Base-by-base conservation (phyloP, 2,329 filamentous ascomycete genomes). In the Colletotrichum tofieldiae region DNA sequence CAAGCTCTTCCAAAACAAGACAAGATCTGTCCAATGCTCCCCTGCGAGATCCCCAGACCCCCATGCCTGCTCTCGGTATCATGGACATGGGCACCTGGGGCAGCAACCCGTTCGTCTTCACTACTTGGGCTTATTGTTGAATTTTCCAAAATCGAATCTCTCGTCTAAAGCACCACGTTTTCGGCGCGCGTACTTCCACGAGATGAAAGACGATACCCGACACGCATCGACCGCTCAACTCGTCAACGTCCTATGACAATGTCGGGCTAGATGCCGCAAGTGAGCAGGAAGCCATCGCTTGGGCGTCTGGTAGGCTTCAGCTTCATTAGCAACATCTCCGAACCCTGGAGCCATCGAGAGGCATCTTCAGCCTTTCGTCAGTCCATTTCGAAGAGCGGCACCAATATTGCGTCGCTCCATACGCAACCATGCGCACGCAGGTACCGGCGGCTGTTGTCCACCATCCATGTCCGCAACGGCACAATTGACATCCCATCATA, bases 1-100 rank as follows among this genome's bases (percentile, higher is more conserved):
- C 75, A 77, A 75, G 65, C 73, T 66, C 64, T 74, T 54, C 73
- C 73, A 9, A 59, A 75, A 70, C 16, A 60, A 61, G 67, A 71
- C 23, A 65, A 59, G 51, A 72, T 51, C 60, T 71, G 60, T 23
- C 54, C 69, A 26, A n/a, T 37, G n/a, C 8, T 64, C 73, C 67
- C 66, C 35, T 72, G 67, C 32, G 47, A 71, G 59, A 72, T 70
- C 32, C 66, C 54, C 60, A 61, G 54, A 51, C 54, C 51, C 51
- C 70, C 58, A 59, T 68, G 65, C 47, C 58, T 63, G 65, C 45
- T 68, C 18, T 59, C 65, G 51, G 58, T 59, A 72, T 72, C 69
- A 58, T 39, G 52, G 43, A 58, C 65, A 68, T 47, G 58, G 58
- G 29, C 43, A 18, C 18, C 55, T 54, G 54, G 29, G 37, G 55